Evolutionary conservation across 2,329 filamentous ascomycete species (phyloP).

Genomic region (Calonectria naviculata): DNA sequence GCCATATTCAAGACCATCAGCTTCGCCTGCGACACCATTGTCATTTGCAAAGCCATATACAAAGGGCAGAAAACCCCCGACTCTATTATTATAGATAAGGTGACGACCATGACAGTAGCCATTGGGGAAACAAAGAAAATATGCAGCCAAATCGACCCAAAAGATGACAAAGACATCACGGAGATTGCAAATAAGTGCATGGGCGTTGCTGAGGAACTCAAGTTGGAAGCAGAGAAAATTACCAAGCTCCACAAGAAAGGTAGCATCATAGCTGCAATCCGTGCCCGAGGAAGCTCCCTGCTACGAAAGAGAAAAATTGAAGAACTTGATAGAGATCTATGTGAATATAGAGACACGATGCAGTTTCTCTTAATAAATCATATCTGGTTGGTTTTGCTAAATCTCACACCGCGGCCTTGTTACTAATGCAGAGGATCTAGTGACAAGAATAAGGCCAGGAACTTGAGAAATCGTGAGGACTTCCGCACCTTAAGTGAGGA

Average conservation of each 20-base stretch:
- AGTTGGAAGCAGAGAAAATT: neutral
- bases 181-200: neutral
- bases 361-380: neutral
- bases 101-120: neutral
- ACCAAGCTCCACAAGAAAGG: neutral
- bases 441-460: neutral
- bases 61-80: neutral
- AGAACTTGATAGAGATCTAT: neutral
- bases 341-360: neutral
- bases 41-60: neutral
- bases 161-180: too few relatives aligned
- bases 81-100: neutral
- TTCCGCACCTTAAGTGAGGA: neutral
- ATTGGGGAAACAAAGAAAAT: neutral
- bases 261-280: too few relatives aligned
- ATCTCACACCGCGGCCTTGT: too few relatives aligned
- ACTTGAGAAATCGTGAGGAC: neutral
- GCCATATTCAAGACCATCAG: slow-evolving; percentile 8
- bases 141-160: neutral
- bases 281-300: neutral
- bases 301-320: neutral
- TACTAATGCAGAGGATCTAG: too few relatives aligned
- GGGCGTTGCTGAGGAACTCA: neutral
- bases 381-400: neutral
- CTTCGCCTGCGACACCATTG: neutral